phyloP scores from a whole-genome alignment of 345 rosid genomes.

The Eucalyptus erythrocorys region DNA sequence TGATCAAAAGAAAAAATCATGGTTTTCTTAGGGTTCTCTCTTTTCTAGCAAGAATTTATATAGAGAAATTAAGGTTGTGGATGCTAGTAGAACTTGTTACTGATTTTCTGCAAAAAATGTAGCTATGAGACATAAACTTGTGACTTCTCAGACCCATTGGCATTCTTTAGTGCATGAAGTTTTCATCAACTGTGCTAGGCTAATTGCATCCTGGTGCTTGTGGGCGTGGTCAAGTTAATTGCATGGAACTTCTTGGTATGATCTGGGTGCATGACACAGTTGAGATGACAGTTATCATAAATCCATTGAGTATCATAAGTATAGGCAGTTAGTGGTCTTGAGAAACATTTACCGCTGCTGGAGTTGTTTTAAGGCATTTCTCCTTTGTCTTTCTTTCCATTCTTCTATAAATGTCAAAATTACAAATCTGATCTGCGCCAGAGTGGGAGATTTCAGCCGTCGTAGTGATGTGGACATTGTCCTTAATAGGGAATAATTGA shows the following conservation, averaged over 20 bases:
- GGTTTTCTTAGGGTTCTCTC: background rate
- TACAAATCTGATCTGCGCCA: background rate
- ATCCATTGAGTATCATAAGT: background rate
- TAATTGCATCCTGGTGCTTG: background rate
- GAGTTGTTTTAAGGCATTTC: background rate
- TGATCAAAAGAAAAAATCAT: background rate
- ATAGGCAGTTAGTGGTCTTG: background rate
- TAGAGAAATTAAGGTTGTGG: background rate
- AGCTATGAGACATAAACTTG: background rate
- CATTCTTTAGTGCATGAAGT: background rate
- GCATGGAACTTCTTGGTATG: background rate
- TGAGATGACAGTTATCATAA: background rate
- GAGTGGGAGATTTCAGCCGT: background rate
- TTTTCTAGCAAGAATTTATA: background rate
- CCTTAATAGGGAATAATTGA: background rate
- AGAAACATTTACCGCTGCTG: background rate
- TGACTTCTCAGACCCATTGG: background rate
- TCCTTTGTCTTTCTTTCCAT: background rate
- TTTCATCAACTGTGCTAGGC: background rate
- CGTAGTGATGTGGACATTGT: background rate
- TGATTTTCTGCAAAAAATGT: background rate
- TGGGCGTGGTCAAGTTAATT: background rate
- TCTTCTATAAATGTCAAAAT: background rate
- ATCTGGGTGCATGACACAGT: background rate
- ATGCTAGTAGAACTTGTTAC: background rate